A percentile compares a stretch with the other conserved stretches of the same genome.
Conservation (phyloP, 768 basidiomycete genomes). For the Hemileccinum rubropunctum region DNA sequence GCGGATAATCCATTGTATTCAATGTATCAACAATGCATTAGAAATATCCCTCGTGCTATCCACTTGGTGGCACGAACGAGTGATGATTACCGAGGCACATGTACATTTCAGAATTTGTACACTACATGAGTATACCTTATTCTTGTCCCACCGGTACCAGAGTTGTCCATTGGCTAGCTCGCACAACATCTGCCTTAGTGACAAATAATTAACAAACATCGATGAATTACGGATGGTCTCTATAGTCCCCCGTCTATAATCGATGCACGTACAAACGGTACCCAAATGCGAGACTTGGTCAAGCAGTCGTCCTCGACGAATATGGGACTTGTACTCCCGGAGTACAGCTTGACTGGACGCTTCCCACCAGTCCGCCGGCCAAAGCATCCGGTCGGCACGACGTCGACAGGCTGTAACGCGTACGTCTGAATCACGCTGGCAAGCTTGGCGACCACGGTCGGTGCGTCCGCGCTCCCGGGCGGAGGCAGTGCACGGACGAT, state of each 20-base stretch:
- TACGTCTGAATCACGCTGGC: constrained; percentile 20
- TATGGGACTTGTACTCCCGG: background rate
- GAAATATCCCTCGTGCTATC: no score
- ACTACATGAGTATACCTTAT: no score
- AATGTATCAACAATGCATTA: no score
- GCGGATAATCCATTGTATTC: no score
- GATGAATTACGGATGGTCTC: no score
- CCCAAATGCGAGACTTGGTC: constrained; percentile 16
- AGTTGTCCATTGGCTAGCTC: no score
- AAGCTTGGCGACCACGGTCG: constrained; percentile 6
- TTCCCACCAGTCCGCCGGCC: constrained; percentile 10
- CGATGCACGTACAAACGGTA: constrained; percentile 2
- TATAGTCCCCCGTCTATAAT: background rate
- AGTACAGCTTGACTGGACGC: constrained; percentile 4
- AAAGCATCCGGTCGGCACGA: constrained; percentile 19
- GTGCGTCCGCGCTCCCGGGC: background rate
- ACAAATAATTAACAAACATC: no score
- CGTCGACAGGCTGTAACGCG: constrained; percentile 22
- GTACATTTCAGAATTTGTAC: no score
- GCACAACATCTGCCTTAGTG: no score
- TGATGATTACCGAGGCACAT: no score
- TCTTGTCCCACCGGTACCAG: no score
- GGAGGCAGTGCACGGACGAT: constrained; percentile 25
- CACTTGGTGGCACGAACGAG: no score
- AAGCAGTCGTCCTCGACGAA: constrained; percentile 14